A percentile compares a stretch with the other conserved stretches of the same genome.
phyloP scores from a whole-genome alignment of 2,329 filamentous ascomycete genomes.

The Cladosporium colombiae region DNA sequence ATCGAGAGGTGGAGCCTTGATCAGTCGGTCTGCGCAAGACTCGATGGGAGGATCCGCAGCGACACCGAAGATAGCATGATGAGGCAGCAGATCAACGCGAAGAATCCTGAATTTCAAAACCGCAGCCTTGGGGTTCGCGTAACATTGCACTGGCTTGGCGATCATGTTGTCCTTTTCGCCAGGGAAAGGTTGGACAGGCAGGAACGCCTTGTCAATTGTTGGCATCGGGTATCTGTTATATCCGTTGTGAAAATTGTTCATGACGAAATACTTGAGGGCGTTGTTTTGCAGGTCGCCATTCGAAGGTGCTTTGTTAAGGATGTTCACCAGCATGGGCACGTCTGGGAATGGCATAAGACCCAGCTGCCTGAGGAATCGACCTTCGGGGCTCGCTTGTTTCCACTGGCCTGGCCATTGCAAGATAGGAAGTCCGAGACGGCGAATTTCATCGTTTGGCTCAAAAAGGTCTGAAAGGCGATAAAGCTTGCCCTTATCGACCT shows the following conservation, averaged over 20 bases:
- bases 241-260: constrained; percentile 73
- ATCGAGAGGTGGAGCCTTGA: constrained; percentile 70
- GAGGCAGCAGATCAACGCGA: constrained; percentile 70
- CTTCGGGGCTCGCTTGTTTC: constrained; percentile 67
- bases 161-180: constrained; percentile 50
- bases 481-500: constrained; percentile 40
- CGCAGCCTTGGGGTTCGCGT: constrained; percentile 73
- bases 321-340: constrained; percentile 71
- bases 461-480: constrained; percentile 79
- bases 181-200: constrained; percentile 77
- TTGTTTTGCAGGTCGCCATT: constrained; percentile 63
- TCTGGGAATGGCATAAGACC: constrained; percentile 73
- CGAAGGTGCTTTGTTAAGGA: constrained; percentile 68
- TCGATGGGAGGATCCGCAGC: constrained; percentile 75
- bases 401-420: constrained; percentile 81
- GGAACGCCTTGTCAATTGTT: constrained; percentile 46
- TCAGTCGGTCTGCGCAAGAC: constrained; percentile 72
- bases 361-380: constrained; percentile 68
- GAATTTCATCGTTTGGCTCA: constrained; percentile 71
- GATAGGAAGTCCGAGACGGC: constrained; percentile 71
- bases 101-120: constrained; percentile 81
- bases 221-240: constrained; percentile 68
- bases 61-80: constrained; percentile 86
- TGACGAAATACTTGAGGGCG: constrained; percentile 79
- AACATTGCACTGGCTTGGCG: constrained; percentile 75